A percentile compares a stretch with the other conserved stretches of the same genome.
Evolutionary conservation across 208 protist species (phyloP).

Genomic region (Porcisia hertigi): DNA sequence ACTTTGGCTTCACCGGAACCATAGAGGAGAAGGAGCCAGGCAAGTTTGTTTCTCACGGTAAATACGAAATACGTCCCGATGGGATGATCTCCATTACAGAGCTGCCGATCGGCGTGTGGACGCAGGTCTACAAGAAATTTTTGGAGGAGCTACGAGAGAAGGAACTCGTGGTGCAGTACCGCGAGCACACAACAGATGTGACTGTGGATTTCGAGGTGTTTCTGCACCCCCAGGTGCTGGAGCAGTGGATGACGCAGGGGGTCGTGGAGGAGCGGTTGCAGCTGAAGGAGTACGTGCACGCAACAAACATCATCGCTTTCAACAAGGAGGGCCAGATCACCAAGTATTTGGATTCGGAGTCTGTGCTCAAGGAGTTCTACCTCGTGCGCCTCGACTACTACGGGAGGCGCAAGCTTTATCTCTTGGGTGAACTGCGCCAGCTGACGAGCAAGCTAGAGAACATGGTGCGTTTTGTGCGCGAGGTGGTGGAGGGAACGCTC

Average conservation of each 20-base stretch:
- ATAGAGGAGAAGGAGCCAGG: conserved; percentile 86
- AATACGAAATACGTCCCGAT: conserved; percentile 68
- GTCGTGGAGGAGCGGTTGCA: conserved; percentile 94
- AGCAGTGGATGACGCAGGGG: conserved; percentile 70
- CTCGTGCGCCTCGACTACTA: conserved; percentile 96
- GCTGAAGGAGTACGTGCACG: conserved; percentile 86
- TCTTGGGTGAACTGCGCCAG: conserved; percentile 86
- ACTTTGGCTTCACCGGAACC: conserved; percentile 95
- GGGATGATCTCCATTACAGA: conserved; percentile 96
- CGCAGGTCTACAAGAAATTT: conserved; percentile 94
- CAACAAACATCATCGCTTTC: conserved; percentile 98
- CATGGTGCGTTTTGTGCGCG: conserved; percentile 98
- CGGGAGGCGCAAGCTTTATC: conserved; percentile 94
- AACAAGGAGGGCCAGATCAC: conserved; percentile 94
- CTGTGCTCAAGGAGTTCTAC: conserved; percentile 98
- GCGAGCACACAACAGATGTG: conserved; percentile 97
- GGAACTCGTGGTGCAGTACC: conserved; percentile 93
- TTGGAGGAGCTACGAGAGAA: conserved; percentile 93
- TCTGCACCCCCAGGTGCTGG: conserved; percentile 88
- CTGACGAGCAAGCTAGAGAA: conserved; percentile 94
- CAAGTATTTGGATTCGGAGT: conserved; percentile 92
- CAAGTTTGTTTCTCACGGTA: conserved; percentile 80
- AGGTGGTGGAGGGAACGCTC: conserved; percentile 95
- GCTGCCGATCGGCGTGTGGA: conserved; percentile 97
- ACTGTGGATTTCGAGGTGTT: conserved; percentile 95